A percentile compares a stretch with the other conserved stretches of the same genome.
Conservation (phyloP, 2,329 filamentous ascomycete genomes). For the Corinectria fuckeliana region DNA sequence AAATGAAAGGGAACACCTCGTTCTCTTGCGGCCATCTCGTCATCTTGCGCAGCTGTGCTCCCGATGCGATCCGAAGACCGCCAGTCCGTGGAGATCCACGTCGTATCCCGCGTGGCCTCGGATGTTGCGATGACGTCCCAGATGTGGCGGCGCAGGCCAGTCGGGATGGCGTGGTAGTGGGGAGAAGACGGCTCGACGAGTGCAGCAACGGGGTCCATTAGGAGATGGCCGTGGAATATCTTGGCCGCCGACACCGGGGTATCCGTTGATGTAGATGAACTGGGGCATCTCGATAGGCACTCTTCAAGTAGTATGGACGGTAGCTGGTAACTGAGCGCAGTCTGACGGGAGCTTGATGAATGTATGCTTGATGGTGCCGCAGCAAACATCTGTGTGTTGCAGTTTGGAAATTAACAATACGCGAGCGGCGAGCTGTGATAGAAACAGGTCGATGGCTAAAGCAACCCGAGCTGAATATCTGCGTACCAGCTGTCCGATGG, state of each 20-base stretch:
- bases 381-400: too few relatives aligned
- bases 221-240: background rate
- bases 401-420: too few relatives aligned
- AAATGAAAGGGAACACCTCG: background rate
- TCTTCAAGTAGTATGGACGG: background rate
- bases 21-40: background rate
- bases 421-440: background rate
- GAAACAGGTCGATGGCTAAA: background rate
- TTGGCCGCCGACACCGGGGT: constrained; percentile 1
- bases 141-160: background rate
- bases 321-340: background rate
- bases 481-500: background rate
- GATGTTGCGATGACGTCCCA: background rate
- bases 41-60: background rate
- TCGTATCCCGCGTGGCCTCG: background rate
- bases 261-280: constrained; percentile 11
- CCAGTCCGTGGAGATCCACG: background rate
- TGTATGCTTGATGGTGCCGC: too few relatives aligned
- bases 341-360: background rate
- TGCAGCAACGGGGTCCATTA: background rate
- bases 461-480: background rate
- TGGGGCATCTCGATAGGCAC: background rate
- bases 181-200: background rate
- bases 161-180: background rate
- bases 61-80: background rate